A percentile compares a stretch with the other conserved stretches of the same genome.
These are phyloP conservation scores for Debaryomyces subglobosus DNA, from an alignment of 1,139 yeast genomes.

Conservation along the genomic window DNA sequence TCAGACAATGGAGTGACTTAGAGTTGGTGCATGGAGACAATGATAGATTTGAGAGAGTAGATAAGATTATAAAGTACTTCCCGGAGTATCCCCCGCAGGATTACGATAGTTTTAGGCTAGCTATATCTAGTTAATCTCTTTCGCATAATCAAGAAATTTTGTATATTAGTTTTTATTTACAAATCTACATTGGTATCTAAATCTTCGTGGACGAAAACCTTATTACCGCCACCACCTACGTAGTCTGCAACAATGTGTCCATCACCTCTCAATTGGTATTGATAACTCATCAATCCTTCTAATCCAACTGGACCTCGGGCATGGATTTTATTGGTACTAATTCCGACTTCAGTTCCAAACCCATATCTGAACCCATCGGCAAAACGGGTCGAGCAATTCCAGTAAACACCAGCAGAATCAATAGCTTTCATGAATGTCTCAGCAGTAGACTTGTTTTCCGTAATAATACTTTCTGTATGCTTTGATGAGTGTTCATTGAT, in stretches of 20 bases:
- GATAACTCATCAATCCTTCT: constrained; percentile 95
- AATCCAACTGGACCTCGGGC: constrained; percentile 99
- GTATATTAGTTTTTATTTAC: constrained; percentile 6
- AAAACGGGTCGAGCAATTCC: constrained; percentile 96
- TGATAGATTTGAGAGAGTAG: constrained; percentile 23
- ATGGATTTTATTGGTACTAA: constrained; percentile 93
- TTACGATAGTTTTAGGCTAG: constrained; percentile 30
- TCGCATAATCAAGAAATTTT: neutral
- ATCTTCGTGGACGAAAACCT: constrained; percentile 76
- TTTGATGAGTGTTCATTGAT: constrained; percentile 92
- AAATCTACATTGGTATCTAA: constrained; percentile 31
- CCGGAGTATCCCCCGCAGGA: constrained; percentile 48
- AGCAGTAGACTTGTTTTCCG: constrained; percentile 71
- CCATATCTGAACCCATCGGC: constrained; percentile 99
- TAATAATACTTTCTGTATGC: constrained; percentile 92
- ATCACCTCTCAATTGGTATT: constrained; percentile 85
- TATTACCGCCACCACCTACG: constrained; percentile 87
- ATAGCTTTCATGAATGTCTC: constrained; percentile 79
- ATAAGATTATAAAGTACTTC: constrained; percentile 35
- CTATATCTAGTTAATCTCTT: constrained; percentile 5
- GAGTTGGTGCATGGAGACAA: constrained; percentile 18
- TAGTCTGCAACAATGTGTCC: constrained; percentile 94
- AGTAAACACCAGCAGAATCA: constrained; percentile 97
- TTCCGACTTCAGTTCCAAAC: constrained; percentile 98
- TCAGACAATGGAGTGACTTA: constrained; percentile 62